Evolutionary conservation across 257 asterid genomes (phyloP).

Genomic region (Henckelia pumila): DNA sequence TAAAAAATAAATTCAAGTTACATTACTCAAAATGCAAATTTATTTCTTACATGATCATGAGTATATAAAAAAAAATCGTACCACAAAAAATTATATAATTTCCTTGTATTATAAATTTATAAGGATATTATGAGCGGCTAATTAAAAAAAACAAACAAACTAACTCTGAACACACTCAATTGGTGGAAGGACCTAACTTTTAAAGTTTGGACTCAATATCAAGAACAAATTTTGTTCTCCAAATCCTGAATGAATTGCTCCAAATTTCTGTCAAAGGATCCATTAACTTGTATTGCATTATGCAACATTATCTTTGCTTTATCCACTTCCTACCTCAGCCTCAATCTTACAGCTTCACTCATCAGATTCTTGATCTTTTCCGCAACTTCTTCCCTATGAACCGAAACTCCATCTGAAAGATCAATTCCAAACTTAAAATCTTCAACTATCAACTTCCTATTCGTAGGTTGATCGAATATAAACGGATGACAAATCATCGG

Average conservation of each 20-base stretch:
- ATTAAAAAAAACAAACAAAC: no score
- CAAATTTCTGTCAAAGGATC: neutral
- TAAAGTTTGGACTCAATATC: no score
- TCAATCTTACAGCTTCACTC: neutral
- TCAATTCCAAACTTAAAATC: conserved; percentile 20
- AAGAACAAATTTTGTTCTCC: conserved; percentile 16
- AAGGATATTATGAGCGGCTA: no score
- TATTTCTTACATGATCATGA: no score
- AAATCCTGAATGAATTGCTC: neutral
- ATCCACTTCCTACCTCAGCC: neutral
- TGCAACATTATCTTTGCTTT: neutral
- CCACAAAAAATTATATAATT: no score
- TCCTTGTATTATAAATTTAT: no score
- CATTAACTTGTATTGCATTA: neutral
- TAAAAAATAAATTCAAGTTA: no score
- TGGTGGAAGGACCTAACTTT: no score
- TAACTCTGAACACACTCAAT: no score
- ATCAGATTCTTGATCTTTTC: conserved; percentile 19
- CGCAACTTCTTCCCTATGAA: neutral
- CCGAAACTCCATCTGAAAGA: conserved; percentile 8
- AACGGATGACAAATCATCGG: conserved; percentile 23
- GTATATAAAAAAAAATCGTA: no score
- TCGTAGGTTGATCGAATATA: conserved; percentile 17
- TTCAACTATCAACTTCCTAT: conserved; percentile 17
- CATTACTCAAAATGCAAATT: no score